phyloP scores from a whole-genome alignment of 2,329 filamentous ascomycete genomes.

The Kalmusia sp. region DNA sequence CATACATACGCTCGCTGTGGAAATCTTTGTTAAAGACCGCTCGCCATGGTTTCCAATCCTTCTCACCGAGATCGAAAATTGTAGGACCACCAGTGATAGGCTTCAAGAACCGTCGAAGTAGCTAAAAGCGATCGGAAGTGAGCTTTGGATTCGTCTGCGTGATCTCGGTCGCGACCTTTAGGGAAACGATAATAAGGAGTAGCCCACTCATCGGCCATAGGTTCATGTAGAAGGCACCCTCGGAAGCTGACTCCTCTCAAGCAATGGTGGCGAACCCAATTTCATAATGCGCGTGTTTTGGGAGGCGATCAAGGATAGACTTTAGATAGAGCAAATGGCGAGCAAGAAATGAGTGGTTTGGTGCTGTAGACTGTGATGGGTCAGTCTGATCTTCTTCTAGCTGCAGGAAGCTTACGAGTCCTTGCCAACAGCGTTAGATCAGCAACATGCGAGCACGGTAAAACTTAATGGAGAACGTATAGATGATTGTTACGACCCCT shows the following conservation, averaged over 20 bases:
- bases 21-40: constrained; percentile 17
- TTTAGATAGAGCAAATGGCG: constrained; percentile 15
- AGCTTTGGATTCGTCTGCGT: constrained; percentile 12
- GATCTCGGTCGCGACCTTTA: constrained; percentile 5
- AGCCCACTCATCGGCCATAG: constrained; percentile 15
- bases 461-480: too few relatives aligned
- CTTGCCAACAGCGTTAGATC: too few relatives aligned
- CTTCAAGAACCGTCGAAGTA: constrained; percentile 12
- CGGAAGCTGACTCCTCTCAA: constrained; percentile 1
- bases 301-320: constrained; percentile 9
- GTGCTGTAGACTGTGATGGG: constrained; percentile 10
- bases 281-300: constrained; percentile 14
- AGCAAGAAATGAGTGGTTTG: constrained; percentile 14
- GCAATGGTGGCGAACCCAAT: constrained; percentile 11
- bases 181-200: constrained; percentile 6
- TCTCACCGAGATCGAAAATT: constrained; percentile 12
- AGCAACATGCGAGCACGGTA: too few relatives aligned
- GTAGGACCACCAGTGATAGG: constrained; percentile 14
- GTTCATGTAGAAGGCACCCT: constrained; percentile 14
- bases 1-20: constrained; percentile 8
- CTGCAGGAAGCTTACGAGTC: neutral
- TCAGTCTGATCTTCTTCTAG: neutral
- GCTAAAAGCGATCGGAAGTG: constrained; percentile 6
- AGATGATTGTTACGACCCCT: too few relatives aligned
- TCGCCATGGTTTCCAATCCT: constrained; percentile 17